Percentiles rank a stretch among this genome's conserved stretches.
Evolutionary conservation across 495 filamentous ascomycete genomes (phyloP).

Genomic region (Poronia punctata): DNA sequence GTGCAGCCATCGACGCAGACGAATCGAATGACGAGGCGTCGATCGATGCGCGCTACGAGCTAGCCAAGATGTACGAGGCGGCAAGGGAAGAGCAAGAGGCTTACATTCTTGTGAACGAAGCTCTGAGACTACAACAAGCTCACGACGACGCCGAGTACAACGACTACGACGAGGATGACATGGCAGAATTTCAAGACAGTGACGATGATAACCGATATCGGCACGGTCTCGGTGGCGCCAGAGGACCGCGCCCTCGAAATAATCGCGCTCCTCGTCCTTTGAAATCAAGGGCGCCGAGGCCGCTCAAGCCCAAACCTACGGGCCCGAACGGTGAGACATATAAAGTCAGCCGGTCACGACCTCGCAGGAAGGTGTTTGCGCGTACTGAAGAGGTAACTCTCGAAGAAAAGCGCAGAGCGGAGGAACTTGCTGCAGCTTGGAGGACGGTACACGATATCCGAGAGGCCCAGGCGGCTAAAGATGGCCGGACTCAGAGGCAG

Average conservation of each 20-base stretch:
- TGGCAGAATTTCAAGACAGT: constrained; percentile 7
- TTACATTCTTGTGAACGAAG: constrained; percentile 64
- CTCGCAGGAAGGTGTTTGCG: constrained; percentile 21
- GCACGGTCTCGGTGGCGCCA: neutral
- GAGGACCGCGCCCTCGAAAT: constrained; percentile 3
- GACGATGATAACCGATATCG: constrained; percentile 6
- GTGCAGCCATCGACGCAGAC: constrained; percentile 63
- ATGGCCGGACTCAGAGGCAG: neutral
- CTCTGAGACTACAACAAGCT: constrained; percentile 50
- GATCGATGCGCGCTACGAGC: constrained; percentile 50
- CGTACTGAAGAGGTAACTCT: constrained; percentile 20
- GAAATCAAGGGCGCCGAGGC: constrained; percentile 4
- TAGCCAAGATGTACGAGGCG: constrained; percentile 75
- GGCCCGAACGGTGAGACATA: neutral
- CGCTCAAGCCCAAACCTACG: neutral
- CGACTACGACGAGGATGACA: constrained; percentile 35
- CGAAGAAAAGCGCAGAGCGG: constrained; percentile 20
- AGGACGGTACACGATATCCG: constrained; percentile 13
- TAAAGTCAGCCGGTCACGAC: constrained; percentile 1
- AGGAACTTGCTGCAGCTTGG: constrained; percentile 18
- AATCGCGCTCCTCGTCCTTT: constrained; percentile 7
- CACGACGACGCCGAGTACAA: constrained; percentile 34
- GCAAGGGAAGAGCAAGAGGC: constrained; percentile 63
- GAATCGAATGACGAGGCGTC: constrained; percentile 56
- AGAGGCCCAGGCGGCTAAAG: neutral